These are phyloP conservation scores for Hemileia vastatrix DNA, from an alignment of 1,284 basidiomycete genomes.

Conservation along the genomic window DNA sequence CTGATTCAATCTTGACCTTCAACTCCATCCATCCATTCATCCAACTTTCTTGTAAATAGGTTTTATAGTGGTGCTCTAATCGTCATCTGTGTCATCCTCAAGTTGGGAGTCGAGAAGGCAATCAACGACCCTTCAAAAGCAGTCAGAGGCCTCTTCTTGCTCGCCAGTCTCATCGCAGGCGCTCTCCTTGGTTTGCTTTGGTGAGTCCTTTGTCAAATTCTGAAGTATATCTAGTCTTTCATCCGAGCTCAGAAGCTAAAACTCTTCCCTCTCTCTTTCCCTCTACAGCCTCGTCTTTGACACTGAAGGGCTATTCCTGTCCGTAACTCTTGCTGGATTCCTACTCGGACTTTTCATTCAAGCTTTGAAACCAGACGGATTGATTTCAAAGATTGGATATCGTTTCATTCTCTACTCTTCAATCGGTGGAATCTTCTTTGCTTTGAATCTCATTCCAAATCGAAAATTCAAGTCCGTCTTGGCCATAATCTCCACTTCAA, in stretches of 20 bases:
- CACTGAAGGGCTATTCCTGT: no score
- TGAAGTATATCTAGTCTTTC: conserved; percentile 69
- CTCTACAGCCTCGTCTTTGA: no score
- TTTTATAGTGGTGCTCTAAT: conserved; percentile 78
- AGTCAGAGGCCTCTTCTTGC: conserved; percentile 77
- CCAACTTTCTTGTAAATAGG: conserved; percentile 79
- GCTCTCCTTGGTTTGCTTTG: conserved; percentile 70
- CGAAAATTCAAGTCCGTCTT: conserved; percentile 32
- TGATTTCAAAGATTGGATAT: conserved; percentile 63
- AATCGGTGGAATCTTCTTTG: conserved; percentile 41
- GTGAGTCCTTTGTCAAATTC: conserved; percentile 85
- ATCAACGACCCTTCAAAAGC: conserved; percentile 67
- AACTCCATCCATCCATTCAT: conserved; percentile 55
- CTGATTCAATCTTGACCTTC: conserved; percentile 25
- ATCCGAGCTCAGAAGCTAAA: no score
- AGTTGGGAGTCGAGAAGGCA: conserved; percentile 72
- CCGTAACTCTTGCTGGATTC: conserved; percentile 82
- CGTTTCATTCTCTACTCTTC: conserved; percentile 82
- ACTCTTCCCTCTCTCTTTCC: no score
- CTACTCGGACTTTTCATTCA: conserved; percentile 77
- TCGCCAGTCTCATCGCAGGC: conserved; percentile 68
- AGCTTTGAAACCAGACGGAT: conserved; percentile 67
- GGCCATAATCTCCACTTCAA: conserved; percentile 59
- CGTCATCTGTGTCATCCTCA: conserved; percentile 76
- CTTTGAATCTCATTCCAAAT: conserved; percentile 29